A percentile compares a stretch with the other conserved stretches of the same genome.
Evolutionary conservation across 164 flowering plant genomes (phyloP).

Genomic region (Vitis labrusca): DNA sequence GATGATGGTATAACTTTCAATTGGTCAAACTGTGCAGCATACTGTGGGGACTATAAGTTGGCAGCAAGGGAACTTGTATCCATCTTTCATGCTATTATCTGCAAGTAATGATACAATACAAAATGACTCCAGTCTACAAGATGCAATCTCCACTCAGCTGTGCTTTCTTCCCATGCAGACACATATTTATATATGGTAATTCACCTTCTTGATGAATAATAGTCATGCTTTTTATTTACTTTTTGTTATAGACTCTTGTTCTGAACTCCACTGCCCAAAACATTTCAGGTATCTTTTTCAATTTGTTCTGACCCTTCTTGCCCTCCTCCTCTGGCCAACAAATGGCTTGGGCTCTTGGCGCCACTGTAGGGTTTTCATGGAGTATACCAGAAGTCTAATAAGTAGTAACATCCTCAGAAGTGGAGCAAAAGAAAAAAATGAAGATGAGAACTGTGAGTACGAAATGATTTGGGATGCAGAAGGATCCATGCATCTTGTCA

Average conservation of each 20-base stretch:
- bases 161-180: conserved; percentile 89
- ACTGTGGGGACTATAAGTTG: conserved; percentile 92
- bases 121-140: conserved; percentile 40
- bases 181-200: conserved; percentile 82
- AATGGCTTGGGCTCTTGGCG: conserved; percentile 34
- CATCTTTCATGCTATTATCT: conserved; percentile 92
- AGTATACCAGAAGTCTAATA: conserved; percentile 25
- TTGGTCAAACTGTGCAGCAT: conserved; percentile 53
- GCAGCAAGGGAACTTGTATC: conserved; percentile 96
- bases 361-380: conserved; percentile 21
- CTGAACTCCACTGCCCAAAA: conserved; percentile 8
- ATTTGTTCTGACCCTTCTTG: conserved; percentile 54
- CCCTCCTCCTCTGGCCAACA: conserved; percentile 67
- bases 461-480: conserved; percentile 98
- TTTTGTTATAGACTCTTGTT: neutral
- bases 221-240: conserved; percentile 1
- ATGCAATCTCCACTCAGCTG: conserved; percentile 42
- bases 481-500: conserved; percentile 85
- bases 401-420: conserved; percentile 23
- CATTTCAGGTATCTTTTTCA: conserved; percentile 67
- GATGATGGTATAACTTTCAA: conserved; percentile 9
- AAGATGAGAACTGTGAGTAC: conserved; percentile 75
- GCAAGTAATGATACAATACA: conserved; percentile 31
- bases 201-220: neutral
- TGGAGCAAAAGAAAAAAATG: conserved; percentile 67